phyloP scores from a whole-genome alignment of 169 alveolate genomes.

The Plasmodium gallinaceum region DNA sequence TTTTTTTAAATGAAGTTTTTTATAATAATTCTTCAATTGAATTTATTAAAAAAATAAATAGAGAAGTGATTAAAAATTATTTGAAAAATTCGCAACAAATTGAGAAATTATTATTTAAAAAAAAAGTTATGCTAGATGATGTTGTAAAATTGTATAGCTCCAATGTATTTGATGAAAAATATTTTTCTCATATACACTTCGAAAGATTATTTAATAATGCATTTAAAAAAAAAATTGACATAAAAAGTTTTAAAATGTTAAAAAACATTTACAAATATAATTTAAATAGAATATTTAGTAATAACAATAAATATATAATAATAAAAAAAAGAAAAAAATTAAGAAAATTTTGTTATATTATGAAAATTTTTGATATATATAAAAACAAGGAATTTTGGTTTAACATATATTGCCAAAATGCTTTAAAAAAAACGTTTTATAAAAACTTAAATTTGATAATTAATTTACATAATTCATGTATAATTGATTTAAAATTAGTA shows the following conservation, averaged over 20 bases:
- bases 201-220: slow-evolving; percentile 19
- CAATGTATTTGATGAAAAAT: slow-evolving; percentile 15
- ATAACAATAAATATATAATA: slow-evolving; percentile 32
- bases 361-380: slow-evolving; percentile 36
- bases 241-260: slow-evolving; percentile 55
- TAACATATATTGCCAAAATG: slow-evolving; percentile 52
- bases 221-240: slow-evolving; percentile 48
- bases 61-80: slow-evolving; percentile 10
- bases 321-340: slow-evolving; percentile 58
- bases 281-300: slow-evolving; percentile 52
- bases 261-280: slow-evolving; percentile 46
- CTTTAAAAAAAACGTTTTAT: slow-evolving; percentile 27
- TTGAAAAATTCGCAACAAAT: slow-evolving; percentile 4
- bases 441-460: slow-evolving; percentile 33
- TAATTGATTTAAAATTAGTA: slow-evolving; percentile 49
- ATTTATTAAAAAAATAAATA: background rate
- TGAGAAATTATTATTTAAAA: slow-evolving; percentile 8
- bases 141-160: slow-evolving; percentile 15
- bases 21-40: slow-evolving; percentile 3
- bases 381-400: slow-evolving; percentile 38
- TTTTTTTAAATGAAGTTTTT: slow-evolving; percentile 3
- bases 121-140: background rate
- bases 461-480: slow-evolving; percentile 44
- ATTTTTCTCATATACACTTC: slow-evolving; percentile 19
- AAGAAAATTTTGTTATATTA: slow-evolving; percentile 42